Evolutionary conservation across 192 early-diverging fungal species (phyloP), one percentile per base, ranked within the genome.

Genomic region (Linnemannia exigua): DNA sequence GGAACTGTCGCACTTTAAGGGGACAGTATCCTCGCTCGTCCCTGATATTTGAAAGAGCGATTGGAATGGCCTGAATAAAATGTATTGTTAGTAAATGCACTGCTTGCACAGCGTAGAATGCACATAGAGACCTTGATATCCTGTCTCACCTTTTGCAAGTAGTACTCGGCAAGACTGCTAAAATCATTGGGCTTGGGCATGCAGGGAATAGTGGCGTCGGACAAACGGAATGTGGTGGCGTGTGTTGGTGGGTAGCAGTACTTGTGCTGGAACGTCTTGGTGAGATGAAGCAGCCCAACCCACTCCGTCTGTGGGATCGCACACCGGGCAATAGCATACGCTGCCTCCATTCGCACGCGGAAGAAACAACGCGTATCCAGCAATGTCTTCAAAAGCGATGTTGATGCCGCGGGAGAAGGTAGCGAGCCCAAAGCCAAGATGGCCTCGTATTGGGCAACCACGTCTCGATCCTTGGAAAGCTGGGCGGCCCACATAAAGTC

Each of bases 401-500:
- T 95, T 1, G 93, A 94, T 2, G 95, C 92, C 15, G 95, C 91
- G 36, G 87, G 78, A 0, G 93, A 94, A 2, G 94, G 94, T 80
- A 94, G 73, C 2, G 36, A 47, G 51, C 48, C 51, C 19, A 77
- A n/a, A 35, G 69, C 72, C 70, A 54, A n/a, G 28, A 81, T 82
- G 36, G 91, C 93, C 66, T 99, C 97, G 51, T 94, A 93, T 82
- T 99, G 99, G 11, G 97, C 97, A 7, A 94, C 92, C 11, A 99
- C 95, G 85, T 99, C 97, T 70, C 93, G 89, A 85, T 98, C 97
- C 80, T 97, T 94, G 22, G 93, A 91, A 78, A 99, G 90, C 88
- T 97, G 95, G 25, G 96, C 93, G 9, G 94, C 94, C 98, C 98
- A 99, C 97, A 98, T 99, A 80, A 96, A 98, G 75, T 96, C 96